Conservation (phyloP, 352 stramenopile genomes). For the Aphanomyces invadans region DNA sequence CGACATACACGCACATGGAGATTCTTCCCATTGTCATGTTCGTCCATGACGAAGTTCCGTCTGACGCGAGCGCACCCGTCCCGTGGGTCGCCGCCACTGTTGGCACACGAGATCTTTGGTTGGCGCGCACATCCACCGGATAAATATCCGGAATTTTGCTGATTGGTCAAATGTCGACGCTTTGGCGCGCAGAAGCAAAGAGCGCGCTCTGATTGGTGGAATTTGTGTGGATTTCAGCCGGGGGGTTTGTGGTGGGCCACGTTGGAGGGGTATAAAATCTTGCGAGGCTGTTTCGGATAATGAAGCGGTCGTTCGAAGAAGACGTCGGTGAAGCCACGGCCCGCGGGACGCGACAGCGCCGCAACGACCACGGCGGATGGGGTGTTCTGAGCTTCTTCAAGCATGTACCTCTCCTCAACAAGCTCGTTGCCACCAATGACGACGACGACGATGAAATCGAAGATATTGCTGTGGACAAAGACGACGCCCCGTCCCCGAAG, state of each 20-base stretch:
- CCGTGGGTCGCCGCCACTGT: no score
- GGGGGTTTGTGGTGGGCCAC: conserved; percentile 5
- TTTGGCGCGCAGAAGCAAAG: neutral
- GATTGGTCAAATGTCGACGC: conserved; percentile 8
- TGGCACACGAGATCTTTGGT: no score
- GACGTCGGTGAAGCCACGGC: conserved; percentile 2
- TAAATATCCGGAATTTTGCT: conserved; percentile 9
- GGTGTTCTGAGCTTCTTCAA: conserved; percentile 4
- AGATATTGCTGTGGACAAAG: neutral
- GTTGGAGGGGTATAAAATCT: conserved; percentile 8
- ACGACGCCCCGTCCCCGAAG: neutral
- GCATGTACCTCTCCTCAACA: conserved; percentile 7
- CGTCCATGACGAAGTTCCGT: no score
- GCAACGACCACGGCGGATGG: neutral
- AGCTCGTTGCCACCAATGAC: neutral
- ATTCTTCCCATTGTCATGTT: no score
- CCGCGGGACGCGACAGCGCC: neutral
- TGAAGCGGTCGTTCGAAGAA: conserved; percentile 23
- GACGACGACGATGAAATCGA: neutral
- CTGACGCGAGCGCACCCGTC: no score
- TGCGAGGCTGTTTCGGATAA: conserved; percentile 15
- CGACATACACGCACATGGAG: no score
- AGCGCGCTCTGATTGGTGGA: conserved; percentile 12
- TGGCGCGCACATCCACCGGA: conserved; percentile 13
- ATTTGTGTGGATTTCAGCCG: conserved; percentile 19